Conservation (phyloP, 2,329 filamentous ascomycete species). For the Fusarium sambucinum region DNA sequence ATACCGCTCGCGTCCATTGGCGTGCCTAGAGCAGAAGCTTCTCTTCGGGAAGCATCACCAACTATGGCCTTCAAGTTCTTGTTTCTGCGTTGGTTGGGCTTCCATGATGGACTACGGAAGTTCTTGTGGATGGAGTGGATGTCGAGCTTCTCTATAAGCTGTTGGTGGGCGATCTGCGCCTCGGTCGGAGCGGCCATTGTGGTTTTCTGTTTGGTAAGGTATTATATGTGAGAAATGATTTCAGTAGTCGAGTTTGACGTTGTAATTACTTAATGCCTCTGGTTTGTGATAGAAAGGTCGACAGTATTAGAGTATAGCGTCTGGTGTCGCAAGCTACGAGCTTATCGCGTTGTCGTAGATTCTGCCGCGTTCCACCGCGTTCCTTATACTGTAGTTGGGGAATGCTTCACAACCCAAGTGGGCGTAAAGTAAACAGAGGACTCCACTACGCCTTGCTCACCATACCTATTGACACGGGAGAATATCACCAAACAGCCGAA, state of each 20-base stretch:
- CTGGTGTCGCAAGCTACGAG: conserved; percentile 19
- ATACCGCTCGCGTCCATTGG: conserved; percentile 81
- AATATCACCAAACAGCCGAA: not conserved
- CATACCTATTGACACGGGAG: not conserved
- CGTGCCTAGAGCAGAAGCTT: conserved; percentile 87
- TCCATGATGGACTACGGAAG: conserved; percentile 93
- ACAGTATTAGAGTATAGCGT: not conserved
- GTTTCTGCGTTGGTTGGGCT: conserved; percentile 93
- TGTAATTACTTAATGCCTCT: not conserved
- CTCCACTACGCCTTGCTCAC: conserved; percentile 13
- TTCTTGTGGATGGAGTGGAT: conserved; percentile 86
- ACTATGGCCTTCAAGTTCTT: conserved; percentile 99
- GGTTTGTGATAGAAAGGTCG: conserved; percentile 1
- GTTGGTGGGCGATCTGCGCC: conserved; percentile 82
- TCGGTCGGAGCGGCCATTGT: conserved; percentile 75
- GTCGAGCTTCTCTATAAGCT: conserved; percentile 91
- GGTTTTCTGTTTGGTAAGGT: conserved; percentile 35
- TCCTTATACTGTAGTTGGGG: conserved; percentile 11
- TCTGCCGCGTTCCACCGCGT: conserved; percentile 54
- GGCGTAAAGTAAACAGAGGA: conserved; percentile 41
- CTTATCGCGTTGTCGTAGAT: conserved; percentile 34
- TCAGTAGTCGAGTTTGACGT: not conserved
- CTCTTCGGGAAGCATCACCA: conserved; percentile 86
- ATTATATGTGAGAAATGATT: not conserved
- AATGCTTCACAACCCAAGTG: not conserved